phyloP scores from a whole-genome alignment of 495 filamentous ascomycete species.

The Opeltia flavorubescens region DNA sequence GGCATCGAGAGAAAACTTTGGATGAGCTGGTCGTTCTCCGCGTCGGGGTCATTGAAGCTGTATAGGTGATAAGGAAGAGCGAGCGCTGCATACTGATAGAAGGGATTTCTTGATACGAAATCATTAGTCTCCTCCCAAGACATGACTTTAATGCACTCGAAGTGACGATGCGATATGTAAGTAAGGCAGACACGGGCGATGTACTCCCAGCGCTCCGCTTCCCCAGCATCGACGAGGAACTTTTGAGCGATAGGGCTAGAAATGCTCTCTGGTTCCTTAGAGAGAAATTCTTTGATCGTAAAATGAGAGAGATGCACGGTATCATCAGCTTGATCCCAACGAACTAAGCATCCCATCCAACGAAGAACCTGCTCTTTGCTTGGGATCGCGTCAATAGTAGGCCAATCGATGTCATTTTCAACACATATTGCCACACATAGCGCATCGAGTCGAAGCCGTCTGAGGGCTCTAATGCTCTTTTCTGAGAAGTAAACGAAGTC shows the following conservation, averaged over 20 bases:
- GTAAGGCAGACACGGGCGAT: background rate
- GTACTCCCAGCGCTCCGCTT: background rate
- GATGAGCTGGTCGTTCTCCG: background rate
- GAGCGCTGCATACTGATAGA: background rate
- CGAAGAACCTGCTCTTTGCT: background rate
- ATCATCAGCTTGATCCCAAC: background rate
- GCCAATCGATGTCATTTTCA: background rate
- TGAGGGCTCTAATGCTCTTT: too few species aligned
- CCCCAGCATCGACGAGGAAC: background rate
- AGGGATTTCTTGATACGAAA: background rate
- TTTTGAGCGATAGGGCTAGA: background rate
- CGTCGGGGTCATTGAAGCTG: background rate
- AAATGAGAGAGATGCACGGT: background rate
- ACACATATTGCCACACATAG: background rate
- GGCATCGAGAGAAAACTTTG: background rate
- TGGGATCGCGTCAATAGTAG: background rate
- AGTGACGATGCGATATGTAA: background rate
- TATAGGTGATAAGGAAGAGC: background rate
- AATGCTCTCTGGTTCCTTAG: background rate
- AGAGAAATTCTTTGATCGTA: slow-evolving; percentile 2
- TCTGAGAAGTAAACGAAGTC: background rate
- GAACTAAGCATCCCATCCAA: slow-evolving; percentile 1
- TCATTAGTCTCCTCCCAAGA: background rate
- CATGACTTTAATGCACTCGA: background rate
- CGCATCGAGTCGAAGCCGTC: background rate